phyloP scores from a whole-genome alignment of 495 filamentous ascomycete species.

The Xylona heveae region DNA sequence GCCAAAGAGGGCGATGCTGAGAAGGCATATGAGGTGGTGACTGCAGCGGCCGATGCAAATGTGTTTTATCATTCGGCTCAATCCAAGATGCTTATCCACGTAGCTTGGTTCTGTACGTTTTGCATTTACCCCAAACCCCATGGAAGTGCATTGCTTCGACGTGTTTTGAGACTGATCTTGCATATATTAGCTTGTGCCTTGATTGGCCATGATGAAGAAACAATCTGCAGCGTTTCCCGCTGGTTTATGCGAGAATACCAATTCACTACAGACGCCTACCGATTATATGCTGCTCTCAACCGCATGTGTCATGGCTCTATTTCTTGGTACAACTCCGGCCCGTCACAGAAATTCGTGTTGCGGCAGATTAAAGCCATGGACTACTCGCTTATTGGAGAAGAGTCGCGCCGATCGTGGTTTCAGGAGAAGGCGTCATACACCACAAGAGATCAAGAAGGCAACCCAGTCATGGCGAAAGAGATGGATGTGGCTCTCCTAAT shows the following conservation, averaged over 20 bases:
- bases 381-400: conserved; percentile 22
- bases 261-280: conserved; percentile 66
- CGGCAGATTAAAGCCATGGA: conserved; percentile 87
- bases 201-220: conserved; percentile 56
- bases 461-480: conserved; percentile 23
- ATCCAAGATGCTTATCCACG: conserved; percentile 49
- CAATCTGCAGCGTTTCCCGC: conserved; percentile 39
- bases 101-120: conserved; percentile 54
- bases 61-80: conserved; percentile 52
- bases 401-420: conserved; percentile 15
- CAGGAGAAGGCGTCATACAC: conserved; percentile 25
- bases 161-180: too few species aligned
- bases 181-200: conserved; percentile 61
- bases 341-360: conserved; percentile 70
- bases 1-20: conserved; percentile 34
- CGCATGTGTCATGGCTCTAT: conserved; percentile 32
- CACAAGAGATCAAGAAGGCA: conserved; percentile 24
- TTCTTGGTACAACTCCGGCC: conserved; percentile 30
- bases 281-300: conserved; percentile 52
- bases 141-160: too few species aligned
- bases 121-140: background rate
- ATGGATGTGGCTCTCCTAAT: conserved; percentile 59
- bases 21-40: conserved; percentile 57
- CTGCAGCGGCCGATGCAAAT: conserved; percentile 49
- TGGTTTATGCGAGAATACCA: conserved; percentile 77